Conservation (phyloP, 495 filamentous ascomycete species). For the Cetradonia linearis region DNA sequence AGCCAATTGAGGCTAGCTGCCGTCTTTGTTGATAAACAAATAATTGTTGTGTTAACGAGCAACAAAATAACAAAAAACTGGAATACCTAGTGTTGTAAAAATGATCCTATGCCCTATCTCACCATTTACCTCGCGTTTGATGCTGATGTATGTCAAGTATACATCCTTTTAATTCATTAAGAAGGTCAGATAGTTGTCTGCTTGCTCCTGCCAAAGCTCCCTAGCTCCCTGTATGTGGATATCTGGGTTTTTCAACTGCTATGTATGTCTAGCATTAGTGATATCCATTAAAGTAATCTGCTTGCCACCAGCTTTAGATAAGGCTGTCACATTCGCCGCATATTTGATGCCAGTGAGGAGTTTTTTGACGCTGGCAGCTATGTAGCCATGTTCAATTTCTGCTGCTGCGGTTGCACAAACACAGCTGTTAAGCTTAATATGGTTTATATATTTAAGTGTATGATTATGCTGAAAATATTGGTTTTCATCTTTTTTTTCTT, state of each 20-base stretch:
- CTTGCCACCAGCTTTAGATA: no score
- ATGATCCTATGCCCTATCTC: not conserved
- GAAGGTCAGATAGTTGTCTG: not conserved
- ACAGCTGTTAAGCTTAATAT: no score
- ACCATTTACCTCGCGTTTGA: not conserved
- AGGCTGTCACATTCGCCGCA: no score
- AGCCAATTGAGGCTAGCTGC: not conserved
- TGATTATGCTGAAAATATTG: no score
- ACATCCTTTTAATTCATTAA: not conserved
- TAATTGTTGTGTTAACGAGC: no score
- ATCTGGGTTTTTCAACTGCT: not conserved
- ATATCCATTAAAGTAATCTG: not conserved
- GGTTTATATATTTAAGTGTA: no score
- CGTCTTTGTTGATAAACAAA: no score
- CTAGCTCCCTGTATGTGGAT: not conserved
- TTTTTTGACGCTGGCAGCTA: no score
- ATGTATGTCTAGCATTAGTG: not conserved
- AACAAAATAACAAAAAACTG: not conserved
- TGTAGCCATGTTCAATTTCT: no score
- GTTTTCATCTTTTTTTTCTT: no score
- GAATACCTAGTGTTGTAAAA: not conserved
- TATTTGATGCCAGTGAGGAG: no score
- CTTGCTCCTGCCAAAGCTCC: not conserved
- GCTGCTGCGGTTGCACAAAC: no score
- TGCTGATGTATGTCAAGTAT: not conserved